Percentiles rank a stretch among this genome's conserved stretches.
These are phyloP conservation scores for Kwoniella sp. DNA, from an alignment of 768 basidiomycete genomes.

Conservation along the genomic window DNA sequence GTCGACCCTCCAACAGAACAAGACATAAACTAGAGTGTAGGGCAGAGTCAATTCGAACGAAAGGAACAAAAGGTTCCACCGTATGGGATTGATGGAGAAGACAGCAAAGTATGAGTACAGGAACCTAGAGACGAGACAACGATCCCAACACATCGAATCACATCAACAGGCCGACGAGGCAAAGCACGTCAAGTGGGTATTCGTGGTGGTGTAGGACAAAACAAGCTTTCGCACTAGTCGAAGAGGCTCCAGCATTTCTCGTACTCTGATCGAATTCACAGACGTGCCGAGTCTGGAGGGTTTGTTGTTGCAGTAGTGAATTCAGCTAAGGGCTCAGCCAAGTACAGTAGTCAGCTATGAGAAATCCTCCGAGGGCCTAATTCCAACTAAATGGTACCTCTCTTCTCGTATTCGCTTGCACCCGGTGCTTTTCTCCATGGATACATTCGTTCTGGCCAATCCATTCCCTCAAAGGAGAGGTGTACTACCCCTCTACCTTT, in stretches of 20 bases:
- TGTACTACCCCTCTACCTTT: too few relatives aligned
- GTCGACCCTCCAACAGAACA: too few relatives aligned
- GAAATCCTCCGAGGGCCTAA: background rate
- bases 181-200: background rate
- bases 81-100: background rate
- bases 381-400: conserved; percentile 1
- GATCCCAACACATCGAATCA: too few relatives aligned
- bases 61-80: background rate
- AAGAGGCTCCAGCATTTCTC: background rate
- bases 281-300: background rate
- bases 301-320: too few relatives aligned
- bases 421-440: background rate
- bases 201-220: background rate
- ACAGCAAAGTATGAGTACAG: background rate
- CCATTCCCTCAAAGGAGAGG: too few relatives aligned
- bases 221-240: conserved; percentile 1
- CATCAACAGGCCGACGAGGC: too few relatives aligned
- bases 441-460: too few relatives aligned
- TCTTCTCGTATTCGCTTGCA: background rate
- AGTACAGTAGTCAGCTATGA: background rate
- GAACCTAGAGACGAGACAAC: background rate
- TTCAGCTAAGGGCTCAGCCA: too few relatives aligned
- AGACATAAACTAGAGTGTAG: background rate
- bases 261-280: background rate
- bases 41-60: background rate